phyloP scores from a whole-genome alignment of 257 asterid species.

The Gentiana dahurica region DNA sequence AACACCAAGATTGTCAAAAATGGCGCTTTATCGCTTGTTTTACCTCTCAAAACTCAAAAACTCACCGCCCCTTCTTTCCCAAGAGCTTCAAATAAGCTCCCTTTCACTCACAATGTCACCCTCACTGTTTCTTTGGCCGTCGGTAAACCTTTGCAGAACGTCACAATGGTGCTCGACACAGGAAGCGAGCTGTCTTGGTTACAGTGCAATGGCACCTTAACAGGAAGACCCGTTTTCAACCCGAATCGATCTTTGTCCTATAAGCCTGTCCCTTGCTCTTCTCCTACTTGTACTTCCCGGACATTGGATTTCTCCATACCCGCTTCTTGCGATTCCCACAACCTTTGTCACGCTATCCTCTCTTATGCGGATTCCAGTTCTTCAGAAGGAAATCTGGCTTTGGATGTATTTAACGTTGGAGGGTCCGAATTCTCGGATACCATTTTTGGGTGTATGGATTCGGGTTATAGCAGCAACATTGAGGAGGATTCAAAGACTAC shows the following conservation, averaged over 20 bases:
- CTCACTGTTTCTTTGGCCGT: slow-evolving; percentile 73
- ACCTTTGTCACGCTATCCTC: slow-evolving; percentile 69
- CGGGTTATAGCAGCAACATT: slow-evolving; percentile 53
- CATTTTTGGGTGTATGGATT: slow-evolving; percentile 82
- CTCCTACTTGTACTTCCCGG: slow-evolving; percentile 65
- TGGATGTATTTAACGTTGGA: slow-evolving; percentile 44
- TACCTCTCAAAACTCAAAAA: slow-evolving; percentile 55
- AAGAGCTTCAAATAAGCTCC: slow-evolving; percentile 36
- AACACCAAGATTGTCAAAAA: slow-evolving; percentile 1
- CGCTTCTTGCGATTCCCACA: slow-evolving; percentile 68
- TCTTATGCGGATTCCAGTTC: slow-evolving; percentile 76
- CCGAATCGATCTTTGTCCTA: slow-evolving; percentile 45
- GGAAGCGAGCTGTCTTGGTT: slow-evolving; percentile 97
- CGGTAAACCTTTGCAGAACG: slow-evolving; percentile 85
- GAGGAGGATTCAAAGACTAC: slow-evolving; percentile 69
- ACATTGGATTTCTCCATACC: slow-evolving; percentile 88
- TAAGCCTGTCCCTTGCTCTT: slow-evolving; percentile 56
- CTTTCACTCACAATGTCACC: slow-evolving; percentile 83
- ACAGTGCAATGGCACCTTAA: slow-evolving; percentile 50
- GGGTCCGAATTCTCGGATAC: slow-evolving; percentile 55
- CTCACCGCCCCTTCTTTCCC: slow-evolving; percentile 21
- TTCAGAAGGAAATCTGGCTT: slow-evolving; percentile 67
- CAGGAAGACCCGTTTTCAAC: slow-evolving; percentile 36
- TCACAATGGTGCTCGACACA: slow-evolving; percentile 89
- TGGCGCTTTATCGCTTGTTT: slow-evolving; percentile 15